Conservation (phyloP, 805 yeast genomes). For the Candida insectalens region DNA sequence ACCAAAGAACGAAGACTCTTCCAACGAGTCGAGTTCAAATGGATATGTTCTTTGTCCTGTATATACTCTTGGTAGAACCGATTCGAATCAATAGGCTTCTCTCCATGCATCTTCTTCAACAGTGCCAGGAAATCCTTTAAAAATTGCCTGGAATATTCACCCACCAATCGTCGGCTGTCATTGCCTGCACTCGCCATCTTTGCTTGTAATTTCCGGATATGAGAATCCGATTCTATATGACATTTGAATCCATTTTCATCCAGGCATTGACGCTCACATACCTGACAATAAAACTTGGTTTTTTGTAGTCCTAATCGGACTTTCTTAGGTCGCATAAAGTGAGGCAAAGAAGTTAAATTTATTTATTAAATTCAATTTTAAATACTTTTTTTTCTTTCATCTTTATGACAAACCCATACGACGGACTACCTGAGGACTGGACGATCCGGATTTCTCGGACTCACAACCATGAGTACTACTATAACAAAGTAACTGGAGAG, state of each 20-base stretch:
- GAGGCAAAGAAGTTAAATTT: no score
- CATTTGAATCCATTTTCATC: conserved; percentile 94
- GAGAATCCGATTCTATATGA: conserved; percentile 79
- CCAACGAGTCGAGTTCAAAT: conserved; percentile 87
- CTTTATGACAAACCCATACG: conserved; percentile 13
- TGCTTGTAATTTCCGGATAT: conserved; percentile 42
- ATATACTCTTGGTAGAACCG: conserved; percentile 87
- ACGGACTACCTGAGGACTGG: conserved; percentile 89
- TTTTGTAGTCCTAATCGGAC: conserved; percentile 70
- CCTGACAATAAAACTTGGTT: conserved; percentile 80
- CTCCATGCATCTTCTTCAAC: conserved; percentile 66
- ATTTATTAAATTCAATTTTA: no score
- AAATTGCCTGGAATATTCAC: conserved; percentile 52
- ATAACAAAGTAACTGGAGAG: conserved; percentile 56
- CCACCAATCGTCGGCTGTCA: conserved; percentile 27
- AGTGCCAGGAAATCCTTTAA: conserved; percentile 53
- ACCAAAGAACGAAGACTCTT: conserved; percentile 59
- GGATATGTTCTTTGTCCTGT: conserved; percentile 72
- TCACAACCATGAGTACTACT: conserved; percentile 77
- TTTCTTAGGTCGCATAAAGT: no score
- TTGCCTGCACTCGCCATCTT: conserved; percentile 34
- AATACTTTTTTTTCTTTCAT: neutral
- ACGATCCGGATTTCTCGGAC: conserved; percentile 67
- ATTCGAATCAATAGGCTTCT: conserved; percentile 70
- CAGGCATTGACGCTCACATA: conserved; percentile 87